Evolutionary conservation across 345 rosid genomes (phyloP), one percentile per base, ranked within the genome.

Genomic region (Pugionium cornutum): DNA sequence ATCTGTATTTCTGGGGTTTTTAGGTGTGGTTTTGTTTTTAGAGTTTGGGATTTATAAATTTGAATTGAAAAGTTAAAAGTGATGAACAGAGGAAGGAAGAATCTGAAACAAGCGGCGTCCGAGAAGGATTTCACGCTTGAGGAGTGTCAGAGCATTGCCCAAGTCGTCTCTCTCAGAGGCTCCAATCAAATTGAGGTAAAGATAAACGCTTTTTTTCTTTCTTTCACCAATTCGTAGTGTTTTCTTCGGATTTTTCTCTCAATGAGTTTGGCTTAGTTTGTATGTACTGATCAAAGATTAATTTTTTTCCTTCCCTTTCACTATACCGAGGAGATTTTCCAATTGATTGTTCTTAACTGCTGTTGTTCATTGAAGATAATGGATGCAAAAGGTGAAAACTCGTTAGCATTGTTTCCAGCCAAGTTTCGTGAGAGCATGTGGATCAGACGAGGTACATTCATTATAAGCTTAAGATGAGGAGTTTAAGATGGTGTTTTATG

Each of bases 371-470:
- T 68, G 62, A 51, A 92, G 94, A 94, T 92, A 54, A 81, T 84
- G 82, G 97, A 90, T 66, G 83, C 77, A 9, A 74, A 75, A 72
- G 95, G 92, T 49, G 83, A 77, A 54, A 84, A 80, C 71, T 85
- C 89, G 28, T 68, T 94, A 57, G 96, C 99, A 4, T 52, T 89
- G 50, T 83, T 94, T 74, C 99, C 97, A 11, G 97, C 94, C 6
- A 94, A 89, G 70, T 89, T 94, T 77, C 94, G 87, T 49, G 91
- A 82, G 86, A 84, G 86, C 78, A 86, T 88, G 87, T 89, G 96
- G 97, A 88, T 94, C 65, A 89, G 88, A 79, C 82, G 86, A 85
- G 97, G 97, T 92, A 70, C 18, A 18, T 18, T 18, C 18, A 18
- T 18, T 0, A 18, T 18, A 18, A 18, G 18, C 18, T 18, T 18